These are phyloP conservation scores for Lachnellula occidentalis DNA, from an alignment of 2,329 filamentous ascomycete genomes.

Conservation along the genomic window DNA sequence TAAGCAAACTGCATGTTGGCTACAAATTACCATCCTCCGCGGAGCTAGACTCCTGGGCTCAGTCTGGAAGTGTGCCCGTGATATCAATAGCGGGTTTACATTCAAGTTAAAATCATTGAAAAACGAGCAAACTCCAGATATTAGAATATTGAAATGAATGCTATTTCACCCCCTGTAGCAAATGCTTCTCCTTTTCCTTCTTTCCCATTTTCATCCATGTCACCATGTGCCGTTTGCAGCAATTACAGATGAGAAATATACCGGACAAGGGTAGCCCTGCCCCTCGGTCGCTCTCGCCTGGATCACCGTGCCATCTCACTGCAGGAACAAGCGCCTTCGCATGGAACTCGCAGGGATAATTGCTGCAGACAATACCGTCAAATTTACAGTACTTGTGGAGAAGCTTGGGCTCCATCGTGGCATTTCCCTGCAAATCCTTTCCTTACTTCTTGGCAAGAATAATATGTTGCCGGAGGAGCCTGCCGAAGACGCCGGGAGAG, in stretches of 20 bases:
- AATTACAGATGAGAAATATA: constrained; percentile 14
- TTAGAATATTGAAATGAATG: no score
- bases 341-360: neutral
- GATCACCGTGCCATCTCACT: constrained; percentile 24
- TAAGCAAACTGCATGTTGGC: no score
- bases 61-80: no score
- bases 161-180: no score
- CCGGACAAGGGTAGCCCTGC: constrained; percentile 14
- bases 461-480: neutral
- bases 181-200: neutral
- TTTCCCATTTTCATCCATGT: neutral
- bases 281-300: constrained; percentile 8
- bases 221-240: constrained; percentile 19
- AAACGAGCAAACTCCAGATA: no score
- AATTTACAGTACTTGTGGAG: no score
- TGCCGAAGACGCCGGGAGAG: neutral
- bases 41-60: no score
- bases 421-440: neutral
- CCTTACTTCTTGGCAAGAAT: neutral
- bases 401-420: neutral
- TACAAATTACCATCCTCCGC: no score
- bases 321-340: constrained; percentile 28
- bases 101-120: no score
- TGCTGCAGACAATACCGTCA: neutral
- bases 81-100: no score